phyloP scores from a whole-genome alignment of 768 basidiomycete genomes.

The Hypholoma sublateritium region DNA sequence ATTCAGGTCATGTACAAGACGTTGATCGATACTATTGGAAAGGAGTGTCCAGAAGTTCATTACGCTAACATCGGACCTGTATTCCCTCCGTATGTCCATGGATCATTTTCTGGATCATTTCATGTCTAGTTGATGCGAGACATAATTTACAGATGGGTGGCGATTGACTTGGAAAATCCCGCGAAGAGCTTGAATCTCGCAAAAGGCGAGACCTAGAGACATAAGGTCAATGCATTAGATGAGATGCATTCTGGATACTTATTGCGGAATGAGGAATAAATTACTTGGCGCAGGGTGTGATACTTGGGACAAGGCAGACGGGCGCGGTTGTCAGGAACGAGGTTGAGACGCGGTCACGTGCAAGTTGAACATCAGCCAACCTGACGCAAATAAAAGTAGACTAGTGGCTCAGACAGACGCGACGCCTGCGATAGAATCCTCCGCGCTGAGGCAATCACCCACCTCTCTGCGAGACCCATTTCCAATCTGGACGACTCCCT shows the following conservation, averaged over 20 bases:
- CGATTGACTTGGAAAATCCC: conserved; percentile 31
- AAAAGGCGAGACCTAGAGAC: conserved; percentile 6
- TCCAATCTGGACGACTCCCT: conserved; percentile 3
- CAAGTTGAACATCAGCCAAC: conserved; percentile 53
- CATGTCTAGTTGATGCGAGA: conserved; percentile 1
- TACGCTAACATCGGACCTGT: conserved; percentile 56
- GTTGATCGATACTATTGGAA: conserved; percentile 55
- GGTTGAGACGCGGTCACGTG: conserved; percentile 44
- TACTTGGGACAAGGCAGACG: conserved; percentile 9
- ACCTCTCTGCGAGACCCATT: conserved; percentile 16
- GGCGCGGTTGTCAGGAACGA: conserved; percentile 12
- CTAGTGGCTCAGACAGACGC: conserved; percentile 20
- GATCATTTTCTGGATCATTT: conserved; percentile 1
- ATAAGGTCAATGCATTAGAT: neutral
- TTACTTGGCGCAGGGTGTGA: conserved; percentile 2
- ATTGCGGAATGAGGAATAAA: neutral
- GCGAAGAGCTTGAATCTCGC: conserved; percentile 19
- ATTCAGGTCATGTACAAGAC: conserved; percentile 64
- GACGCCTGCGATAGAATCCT: conserved; percentile 24
- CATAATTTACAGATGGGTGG: conserved; percentile 31
- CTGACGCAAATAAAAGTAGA: conserved; percentile 35
- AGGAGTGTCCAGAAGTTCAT: conserved; percentile 67
- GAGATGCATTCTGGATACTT: neutral
- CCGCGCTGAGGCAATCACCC: conserved; percentile 11
- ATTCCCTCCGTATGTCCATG: conserved; percentile 57